Evolutionary conservation across 768 basidiomycete genomes (phyloP).

Genomic region (Termitomyces sp.): DNA sequence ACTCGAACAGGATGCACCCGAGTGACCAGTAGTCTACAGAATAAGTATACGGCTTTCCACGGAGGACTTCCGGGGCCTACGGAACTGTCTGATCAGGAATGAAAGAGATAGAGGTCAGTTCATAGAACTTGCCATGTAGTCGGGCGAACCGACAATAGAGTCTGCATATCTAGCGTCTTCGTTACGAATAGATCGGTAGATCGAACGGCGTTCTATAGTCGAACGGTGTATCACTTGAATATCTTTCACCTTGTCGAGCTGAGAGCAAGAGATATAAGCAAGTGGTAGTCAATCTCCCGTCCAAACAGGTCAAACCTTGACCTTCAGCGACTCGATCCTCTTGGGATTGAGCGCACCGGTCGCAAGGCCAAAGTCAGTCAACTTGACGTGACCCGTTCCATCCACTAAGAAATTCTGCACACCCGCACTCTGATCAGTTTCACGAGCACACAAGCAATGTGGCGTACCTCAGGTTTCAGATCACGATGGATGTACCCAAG

Average conservation of each 20-base stretch:
- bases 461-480: conserved; percentile 87
- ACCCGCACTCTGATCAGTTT: not conserved
- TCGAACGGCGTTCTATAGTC: conserved; percentile 89
- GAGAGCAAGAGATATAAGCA: conserved; percentile 1
- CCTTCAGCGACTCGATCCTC: conserved; percentile 90
- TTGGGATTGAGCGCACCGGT: conserved; percentile 94
- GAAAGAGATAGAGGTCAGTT: not conserved
- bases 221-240: conserved; percentile 85
- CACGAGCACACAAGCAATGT: not conserved
- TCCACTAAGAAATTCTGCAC: conserved; percentile 94
- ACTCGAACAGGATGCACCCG: conserved; percentile 97
- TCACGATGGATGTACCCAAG: conserved; percentile 98
- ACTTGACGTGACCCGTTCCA: conserved; percentile 91
- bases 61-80: conserved; percentile 81
- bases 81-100: not conserved
- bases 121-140: conserved; percentile 77
- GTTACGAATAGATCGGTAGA: conserved; percentile 89
- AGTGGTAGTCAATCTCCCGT: not conserved
- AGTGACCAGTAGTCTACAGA: conserved; percentile 99
- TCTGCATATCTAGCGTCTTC: conserved; percentile 93
- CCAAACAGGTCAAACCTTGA: conserved; percentile 54
- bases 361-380: conserved; percentile 96
- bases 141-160: conserved; percentile 95
- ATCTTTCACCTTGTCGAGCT: conserved; percentile 97
- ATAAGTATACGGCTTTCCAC: conserved; percentile 92